phyloP scores from a whole-genome alignment of 345 rosid genomes.

The Boechera stricta region DNA sequence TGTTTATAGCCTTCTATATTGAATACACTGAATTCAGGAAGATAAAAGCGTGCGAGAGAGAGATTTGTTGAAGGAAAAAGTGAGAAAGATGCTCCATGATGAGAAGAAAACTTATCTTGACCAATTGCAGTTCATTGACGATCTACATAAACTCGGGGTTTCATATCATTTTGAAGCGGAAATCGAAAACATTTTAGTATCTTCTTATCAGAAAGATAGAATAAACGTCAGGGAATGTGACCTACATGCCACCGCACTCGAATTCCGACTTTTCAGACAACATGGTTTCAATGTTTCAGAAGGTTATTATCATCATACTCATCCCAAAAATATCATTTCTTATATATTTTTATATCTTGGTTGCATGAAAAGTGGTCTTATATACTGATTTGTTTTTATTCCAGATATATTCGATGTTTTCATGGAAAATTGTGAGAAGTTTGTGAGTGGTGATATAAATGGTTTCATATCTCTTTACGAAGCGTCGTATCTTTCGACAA shows the following conservation, averaged over 20 bases:
- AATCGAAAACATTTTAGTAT: slow-evolving; percentile 34
- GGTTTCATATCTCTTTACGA: slow-evolving; percentile 52
- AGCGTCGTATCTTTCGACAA: slow-evolving; percentile 44
- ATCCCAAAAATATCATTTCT: not conserved
- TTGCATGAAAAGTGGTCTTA: not conserved
- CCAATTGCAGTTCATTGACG: slow-evolving; percentile 30
- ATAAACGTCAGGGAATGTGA: not conserved
- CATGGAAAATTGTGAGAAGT: slow-evolving; percentile 34
- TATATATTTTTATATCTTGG: not conserved
- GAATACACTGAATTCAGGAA: slow-evolving; percentile 10
- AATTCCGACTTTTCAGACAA: slow-evolving; percentile 48
- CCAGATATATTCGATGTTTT: slow-evolving; percentile 34
- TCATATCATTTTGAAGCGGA: slow-evolving; percentile 56
- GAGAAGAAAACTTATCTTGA: slow-evolving; percentile 17
- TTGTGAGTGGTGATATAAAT: slow-evolving; percentile 8
- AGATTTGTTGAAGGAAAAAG: slow-evolving; percentile 32
- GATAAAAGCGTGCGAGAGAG: slow-evolving; percentile 6
- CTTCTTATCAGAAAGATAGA: slow-evolving; percentile 9
- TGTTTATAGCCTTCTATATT: too few relatives aligned
- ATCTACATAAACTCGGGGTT: slow-evolving; percentile 47
- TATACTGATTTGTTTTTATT: not conserved
- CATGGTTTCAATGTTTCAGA: slow-evolving; percentile 44
- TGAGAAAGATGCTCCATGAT: slow-evolving; percentile 32
- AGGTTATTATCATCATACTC: slow-evolving; percentile 20
- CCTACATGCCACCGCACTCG: slow-evolving; percentile 40